These are phyloP conservation scores for Tulasnella sp. DNA, from an alignment of 768 basidiomycete genomes.

Conservation along the genomic window DNA sequence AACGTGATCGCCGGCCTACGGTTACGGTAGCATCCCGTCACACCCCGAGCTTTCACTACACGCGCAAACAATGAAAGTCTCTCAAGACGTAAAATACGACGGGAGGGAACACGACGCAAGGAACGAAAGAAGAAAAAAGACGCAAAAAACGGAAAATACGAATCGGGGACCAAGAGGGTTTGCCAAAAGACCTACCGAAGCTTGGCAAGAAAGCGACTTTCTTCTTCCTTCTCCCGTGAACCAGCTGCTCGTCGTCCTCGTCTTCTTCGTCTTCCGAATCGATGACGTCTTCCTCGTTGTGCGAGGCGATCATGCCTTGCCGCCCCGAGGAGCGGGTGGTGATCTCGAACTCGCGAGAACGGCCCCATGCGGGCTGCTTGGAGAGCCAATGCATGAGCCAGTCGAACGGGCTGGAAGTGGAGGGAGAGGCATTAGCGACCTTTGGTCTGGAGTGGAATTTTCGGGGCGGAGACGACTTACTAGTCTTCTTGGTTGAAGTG, in stretches of 20 bases:
- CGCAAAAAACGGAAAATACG: background rate
- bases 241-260: conserved; percentile 38
- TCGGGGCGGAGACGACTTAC: conserved; percentile 9
- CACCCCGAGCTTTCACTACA: too few relatives aligned
- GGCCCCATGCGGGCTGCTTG: conserved; percentile 89
- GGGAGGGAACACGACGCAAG: background rate
- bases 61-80: background rate
- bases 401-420: conserved; percentile 17
- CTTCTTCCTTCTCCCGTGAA: conserved; percentile 61
- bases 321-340: conserved; percentile 65
- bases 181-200: conserved; percentile 12
- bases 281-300: conserved; percentile 55
- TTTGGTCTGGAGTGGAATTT: background rate
- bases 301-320: conserved; percentile 44
- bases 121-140: background rate
- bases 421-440: background rate
- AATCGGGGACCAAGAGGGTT: background rate
- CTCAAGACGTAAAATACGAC: background rate
- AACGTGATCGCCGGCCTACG: too few relatives aligned
- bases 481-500: conserved; percentile 75
- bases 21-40: too few relatives aligned
- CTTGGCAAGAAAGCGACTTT: conserved; percentile 75
- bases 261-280: conserved; percentile 67
- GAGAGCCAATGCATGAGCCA: conserved; percentile 54
- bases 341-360: conserved; percentile 81